Evolutionary conservation across 352 stramenopile species (phyloP).

Genomic region (Phytophthora parvispora): DNA sequence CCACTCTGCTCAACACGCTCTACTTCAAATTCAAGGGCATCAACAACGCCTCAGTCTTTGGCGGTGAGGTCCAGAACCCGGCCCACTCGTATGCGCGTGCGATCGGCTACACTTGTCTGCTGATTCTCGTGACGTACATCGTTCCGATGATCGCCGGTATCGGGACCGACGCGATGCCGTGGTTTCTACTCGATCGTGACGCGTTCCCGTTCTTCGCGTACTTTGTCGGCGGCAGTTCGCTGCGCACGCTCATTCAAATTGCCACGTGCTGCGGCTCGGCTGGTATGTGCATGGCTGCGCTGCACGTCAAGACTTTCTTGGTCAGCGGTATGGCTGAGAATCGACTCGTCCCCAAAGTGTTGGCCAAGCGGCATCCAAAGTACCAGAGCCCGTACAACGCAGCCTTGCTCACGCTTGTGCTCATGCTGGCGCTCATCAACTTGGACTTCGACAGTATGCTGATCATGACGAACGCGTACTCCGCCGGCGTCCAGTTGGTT

Average conservation of each 20-base stretch:
- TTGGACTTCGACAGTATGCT: slow-evolving; percentile 82
- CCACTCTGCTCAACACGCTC: slow-evolving; percentile 92
- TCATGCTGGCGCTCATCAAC: slow-evolving; percentile 53
- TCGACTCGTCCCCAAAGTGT: slow-evolving; percentile 80
- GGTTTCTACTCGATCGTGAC: slow-evolving; percentile 85
- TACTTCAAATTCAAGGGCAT: slow-evolving; percentile 98
- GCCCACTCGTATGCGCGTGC: slow-evolving; percentile 85
- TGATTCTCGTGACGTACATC: slow-evolving; percentile 89
- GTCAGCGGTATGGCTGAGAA: slow-evolving; percentile 84
- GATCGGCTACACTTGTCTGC: slow-evolving; percentile 80
- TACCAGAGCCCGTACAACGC: slow-evolving; percentile 54
- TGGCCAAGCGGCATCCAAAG: slow-evolving; percentile 60
- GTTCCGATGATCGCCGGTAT: slow-evolving; percentile 91
- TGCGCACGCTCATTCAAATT: slow-evolving; percentile 89
- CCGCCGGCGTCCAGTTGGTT: slow-evolving; percentile 84
- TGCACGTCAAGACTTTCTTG: slow-evolving; percentile 92
- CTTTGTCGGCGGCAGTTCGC: slow-evolving; percentile 80
- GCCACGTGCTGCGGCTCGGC: slow-evolving; percentile 78
- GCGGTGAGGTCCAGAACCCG: slow-evolving; percentile 91
- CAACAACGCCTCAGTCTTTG: slow-evolving; percentile 92
- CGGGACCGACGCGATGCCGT: slow-evolving; percentile 58
- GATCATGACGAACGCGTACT: slow-evolving; percentile 93
- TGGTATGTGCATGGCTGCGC: slow-evolving; percentile 92
- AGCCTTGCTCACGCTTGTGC: slow-evolving; percentile 41
- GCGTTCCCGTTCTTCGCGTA: slow-evolving; percentile 89